A percentile compares a stretch with the other conserved stretches of the same genome.
Evolutionary conservation across 768 basidiomycete genomes (phyloP).

Genomic region (Tricholoma sp.): DNA sequence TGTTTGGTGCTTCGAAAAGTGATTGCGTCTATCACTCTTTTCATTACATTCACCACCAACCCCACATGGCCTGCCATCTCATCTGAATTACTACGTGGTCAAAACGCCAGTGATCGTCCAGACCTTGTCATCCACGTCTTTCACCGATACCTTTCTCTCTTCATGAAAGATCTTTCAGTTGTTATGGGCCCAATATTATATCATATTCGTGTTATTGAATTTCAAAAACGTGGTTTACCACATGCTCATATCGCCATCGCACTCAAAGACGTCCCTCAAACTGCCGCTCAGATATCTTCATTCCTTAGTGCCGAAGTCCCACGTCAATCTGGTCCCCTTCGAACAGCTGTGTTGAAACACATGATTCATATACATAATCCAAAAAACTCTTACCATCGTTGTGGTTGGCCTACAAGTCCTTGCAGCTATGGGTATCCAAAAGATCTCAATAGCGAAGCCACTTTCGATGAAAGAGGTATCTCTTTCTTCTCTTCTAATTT

Average conservation of each 20-base stretch:
- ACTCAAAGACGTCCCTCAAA: conserved; percentile 22
- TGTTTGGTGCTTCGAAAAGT: conserved; percentile 25
- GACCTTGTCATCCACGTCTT: conserved; percentile 19
- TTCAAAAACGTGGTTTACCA: conserved; percentile 36
- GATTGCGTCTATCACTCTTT: conserved; percentile 27
- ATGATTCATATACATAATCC: neutral
- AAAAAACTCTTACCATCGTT: neutral
- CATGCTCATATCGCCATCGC: conserved; percentile 36
- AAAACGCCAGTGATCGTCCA: conserved; percentile 5
- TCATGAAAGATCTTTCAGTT: conserved; percentile 11
- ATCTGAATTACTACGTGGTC: neutral
- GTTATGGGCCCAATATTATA: conserved; percentile 26
- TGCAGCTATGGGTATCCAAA: neutral
- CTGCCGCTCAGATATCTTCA: neutral
- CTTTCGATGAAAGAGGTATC: neutral
- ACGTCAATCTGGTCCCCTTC: neutral
- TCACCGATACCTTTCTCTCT: conserved; percentile 19
- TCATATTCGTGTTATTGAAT: conserved; percentile 19
- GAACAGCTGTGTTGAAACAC: neutral
- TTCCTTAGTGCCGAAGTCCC: neutral
- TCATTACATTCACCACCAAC: conserved; percentile 35
- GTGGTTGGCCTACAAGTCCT: neutral
- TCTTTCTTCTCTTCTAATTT: neutral
- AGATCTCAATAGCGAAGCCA: neutral
- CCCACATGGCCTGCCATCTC: conserved; percentile 19